Base-by-base conservation (phyloP, 371 early-diverging fungal species). In the Mucor mucedo region DNA sequence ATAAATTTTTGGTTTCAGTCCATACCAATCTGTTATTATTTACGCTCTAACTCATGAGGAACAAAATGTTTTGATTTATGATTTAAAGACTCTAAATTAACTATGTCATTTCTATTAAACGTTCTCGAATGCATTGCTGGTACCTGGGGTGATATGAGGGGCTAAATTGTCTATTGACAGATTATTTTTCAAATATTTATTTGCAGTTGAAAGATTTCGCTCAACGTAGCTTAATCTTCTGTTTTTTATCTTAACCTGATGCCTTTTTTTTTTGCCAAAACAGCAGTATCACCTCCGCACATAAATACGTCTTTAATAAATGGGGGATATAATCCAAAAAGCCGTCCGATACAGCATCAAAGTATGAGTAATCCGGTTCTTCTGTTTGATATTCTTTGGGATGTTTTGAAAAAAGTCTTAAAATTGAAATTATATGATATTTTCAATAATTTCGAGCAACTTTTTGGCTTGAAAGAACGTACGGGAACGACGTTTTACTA, bases 261-360 rank as follows among this genome's bases (percentile, higher is more conserved):
- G 0, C 82, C 76, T n/a, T n/a, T 38, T 82, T 82, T 49, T n/a
- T 74, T 64, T 16, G 74, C 79, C 44, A 82, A 48, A 10, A 64
- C 62, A 38, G 69, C 72, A 1, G 79, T 76, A 47, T 78, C 82
- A 1, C 69, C 66, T 35, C 82, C 79, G 58, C 82, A 82, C 54
- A 65, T 70, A 16, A 82, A 56, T 2, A 82, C 70, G 30, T 75
- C 72, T 10, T 58, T 52, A 27, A 82, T 44, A 58, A 82, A 79
- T 79, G 73, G 21, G 82, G 82, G 16, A 82, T 71, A 52, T 77
- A 82, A 1, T 70, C 55, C 38, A 82, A 56, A 29, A 72, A 79
- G 38, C 70, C 75, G 63, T 82, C 82, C 1, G 69, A 52, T 33
- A 82, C 50, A 3, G 82, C 82, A 39, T 60, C 69, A 66, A 73